Conservation (phyloP, 129 eudicot species). For the Chrysanthemum seticuspe region DNA sequence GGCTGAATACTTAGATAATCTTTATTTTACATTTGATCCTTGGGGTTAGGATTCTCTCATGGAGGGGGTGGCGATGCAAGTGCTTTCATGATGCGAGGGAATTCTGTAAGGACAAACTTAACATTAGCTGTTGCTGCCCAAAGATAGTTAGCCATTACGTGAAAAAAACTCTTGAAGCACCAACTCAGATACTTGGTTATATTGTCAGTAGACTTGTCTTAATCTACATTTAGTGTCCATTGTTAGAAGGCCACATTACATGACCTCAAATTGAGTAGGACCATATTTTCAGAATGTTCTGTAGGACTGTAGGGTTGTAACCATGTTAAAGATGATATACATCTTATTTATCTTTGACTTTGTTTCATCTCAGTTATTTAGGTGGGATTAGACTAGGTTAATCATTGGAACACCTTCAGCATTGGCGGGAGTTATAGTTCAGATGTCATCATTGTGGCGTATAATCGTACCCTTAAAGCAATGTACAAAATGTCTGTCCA, state of each 20-base stretch:
- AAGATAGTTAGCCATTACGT: not conserved
- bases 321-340: not conserved
- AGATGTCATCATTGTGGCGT: not conserved
- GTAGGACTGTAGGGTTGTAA: not conserved
- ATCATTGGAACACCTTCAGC: not conserved
- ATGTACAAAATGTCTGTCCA: not conserved
- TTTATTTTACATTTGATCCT: not conserved
- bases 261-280: not conserved
- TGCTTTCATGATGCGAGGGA: no score
- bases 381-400: not conserved
- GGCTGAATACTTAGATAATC: not conserved
- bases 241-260: not conserved
- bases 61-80: no score
- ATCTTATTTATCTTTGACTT: not conserved
- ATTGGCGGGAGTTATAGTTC: not conserved
- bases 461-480: not conserved
- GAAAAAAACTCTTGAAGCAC: not conserved
- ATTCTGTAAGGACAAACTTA: no score
- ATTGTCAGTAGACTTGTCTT: not conserved
- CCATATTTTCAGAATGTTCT: not conserved
- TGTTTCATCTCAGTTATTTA: not conserved
- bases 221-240: not conserved
- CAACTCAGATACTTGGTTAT: not conserved
- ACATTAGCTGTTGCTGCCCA: no score
- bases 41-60: not conserved